Conservation (phyloP, 2,329 filamentous ascomycete species). For the Ascochyta rabiei region DNA sequence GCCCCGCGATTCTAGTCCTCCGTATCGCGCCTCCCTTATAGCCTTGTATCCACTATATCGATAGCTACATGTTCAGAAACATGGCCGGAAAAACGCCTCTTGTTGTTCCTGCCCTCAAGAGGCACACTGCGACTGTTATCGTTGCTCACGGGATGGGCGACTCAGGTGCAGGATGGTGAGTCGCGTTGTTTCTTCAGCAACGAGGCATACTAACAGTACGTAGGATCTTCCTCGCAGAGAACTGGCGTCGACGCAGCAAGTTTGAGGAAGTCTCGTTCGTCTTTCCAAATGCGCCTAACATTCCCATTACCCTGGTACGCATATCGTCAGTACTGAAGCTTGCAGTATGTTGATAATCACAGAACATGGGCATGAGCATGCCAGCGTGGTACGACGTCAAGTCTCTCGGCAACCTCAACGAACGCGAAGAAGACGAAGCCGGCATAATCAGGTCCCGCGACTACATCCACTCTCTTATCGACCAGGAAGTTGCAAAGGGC, state of each 20-base stretch:
- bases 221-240: constrained; percentile 79
- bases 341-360: constrained; percentile 4
- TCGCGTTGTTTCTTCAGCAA: background rate
- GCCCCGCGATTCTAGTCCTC: constrained; percentile 22
- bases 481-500: constrained; percentile 78
- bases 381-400: constrained; percentile 85
- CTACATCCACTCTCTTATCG: constrained; percentile 80
- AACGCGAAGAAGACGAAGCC: constrained; percentile 65
- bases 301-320: constrained; percentile 82
- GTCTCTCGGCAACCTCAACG: constrained; percentile 53
- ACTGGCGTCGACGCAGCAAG: constrained; percentile 79
- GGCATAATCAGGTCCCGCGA: constrained; percentile 76
- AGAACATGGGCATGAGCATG: constrained; percentile 81
- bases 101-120: constrained; percentile 77
- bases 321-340: background rate
- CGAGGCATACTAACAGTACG: constrained; percentile 20
- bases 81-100: constrained; percentile 58
- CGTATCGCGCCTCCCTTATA: constrained; percentile 3
- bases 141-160: constrained; percentile 93
- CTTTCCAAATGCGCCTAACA: constrained; percentile 85
- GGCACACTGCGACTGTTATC: constrained; percentile 93
- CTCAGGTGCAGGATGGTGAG: constrained; percentile 73
- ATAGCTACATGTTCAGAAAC: constrained; percentile 16
- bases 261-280: constrained; percentile 93
- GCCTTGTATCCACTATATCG: background rate